These are phyloP conservation scores for Exutisphaerella laricina DNA, from an alignment of 2,329 filamentous ascomycete genomes.

Conservation along the genomic window DNA sequence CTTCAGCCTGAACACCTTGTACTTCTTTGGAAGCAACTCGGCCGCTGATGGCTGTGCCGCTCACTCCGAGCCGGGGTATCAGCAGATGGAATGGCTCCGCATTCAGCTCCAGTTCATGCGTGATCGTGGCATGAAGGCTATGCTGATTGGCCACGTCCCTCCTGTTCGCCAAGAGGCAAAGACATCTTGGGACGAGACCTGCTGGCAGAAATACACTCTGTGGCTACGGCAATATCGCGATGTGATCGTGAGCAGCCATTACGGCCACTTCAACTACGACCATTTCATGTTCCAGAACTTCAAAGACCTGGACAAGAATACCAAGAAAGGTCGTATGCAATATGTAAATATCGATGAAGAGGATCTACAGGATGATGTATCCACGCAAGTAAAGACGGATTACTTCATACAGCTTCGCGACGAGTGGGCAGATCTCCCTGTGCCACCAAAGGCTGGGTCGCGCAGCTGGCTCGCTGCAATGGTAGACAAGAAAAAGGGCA, in stretches of 20 bases:
- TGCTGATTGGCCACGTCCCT: conserved; percentile 89
- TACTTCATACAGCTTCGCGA: conserved; percentile 75
- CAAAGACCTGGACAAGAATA: conserved; percentile 62
- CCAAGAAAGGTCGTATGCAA: conserved; percentile 40
- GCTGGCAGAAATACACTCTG: conserved; percentile 94
- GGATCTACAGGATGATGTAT: conserved; percentile 45
- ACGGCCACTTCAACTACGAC: conserved; percentile 98
- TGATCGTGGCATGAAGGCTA: conserved; percentile 82
- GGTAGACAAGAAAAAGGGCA: conserved; percentile 35
- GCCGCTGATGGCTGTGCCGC: conserved; percentile 84
- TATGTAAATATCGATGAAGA: conserved; percentile 7
- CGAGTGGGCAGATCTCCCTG: conserved; percentile 71
- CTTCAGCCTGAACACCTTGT: conserved; percentile 88
- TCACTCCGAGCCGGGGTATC: conserved; percentile 78
- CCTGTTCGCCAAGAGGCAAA: conserved; percentile 82
- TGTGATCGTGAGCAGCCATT: conserved; percentile 71
- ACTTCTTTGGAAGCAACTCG: conserved; percentile 84
- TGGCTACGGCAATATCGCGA: conserved; percentile 90
- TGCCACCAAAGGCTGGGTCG: conserved; percentile 36
- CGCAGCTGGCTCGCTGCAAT: conserved; percentile 23
- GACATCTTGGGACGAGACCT: conserved; percentile 88
- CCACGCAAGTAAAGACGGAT: conserved; percentile 61
- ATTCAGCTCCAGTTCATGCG: conserved; percentile 81
- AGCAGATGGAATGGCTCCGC: conserved; percentile 93
- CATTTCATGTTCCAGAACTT: conserved; percentile 92